phyloP scores from a whole-genome alignment of 192 early-diverging fungal genomes.

The Diversispora epigaea region DNA sequence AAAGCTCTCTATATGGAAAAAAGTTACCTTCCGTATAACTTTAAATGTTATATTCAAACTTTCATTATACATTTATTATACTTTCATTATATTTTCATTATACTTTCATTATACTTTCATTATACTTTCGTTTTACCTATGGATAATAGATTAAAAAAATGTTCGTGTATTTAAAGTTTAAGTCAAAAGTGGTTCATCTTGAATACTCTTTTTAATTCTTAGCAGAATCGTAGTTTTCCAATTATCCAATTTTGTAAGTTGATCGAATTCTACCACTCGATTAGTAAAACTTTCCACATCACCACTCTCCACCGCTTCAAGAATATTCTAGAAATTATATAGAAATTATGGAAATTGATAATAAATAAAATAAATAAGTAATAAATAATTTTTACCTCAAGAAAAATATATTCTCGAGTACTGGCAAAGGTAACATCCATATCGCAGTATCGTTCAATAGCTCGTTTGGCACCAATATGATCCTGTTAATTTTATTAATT shows the following conservation, averaged over 20 bases:
- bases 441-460: conserved; percentile 80
- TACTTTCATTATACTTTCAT: no score
- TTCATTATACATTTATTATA: no score
- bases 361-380: not conserved
- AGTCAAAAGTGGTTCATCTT: conserved; percentile 60
- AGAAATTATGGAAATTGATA: conserved; percentile 17
- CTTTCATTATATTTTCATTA: no score
- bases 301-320: conserved; percentile 71
- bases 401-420: conserved; percentile 83
- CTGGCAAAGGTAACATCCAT: conserved; percentile 85
- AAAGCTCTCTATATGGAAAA: no score
- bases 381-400: conserved; percentile 44
- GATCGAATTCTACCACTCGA: conserved; percentile 80
- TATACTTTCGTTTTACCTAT: no score
- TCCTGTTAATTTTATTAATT: conserved; percentile 56
- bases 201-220: conserved; percentile 84
- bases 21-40: no score
- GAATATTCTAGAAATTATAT: conserved; percentile 52
- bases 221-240: conserved; percentile 96
- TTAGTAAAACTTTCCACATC: conserved; percentile 85
- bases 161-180: conserved; percentile 30
- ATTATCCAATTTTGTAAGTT: conserved; percentile 86
- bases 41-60: no score
- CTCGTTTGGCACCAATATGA: conserved; percentile 67
- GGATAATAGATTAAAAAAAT: no score